Conservation (phyloP, 495 filamentous ascomycete species). For the Penicillium malachiteum region DNA sequence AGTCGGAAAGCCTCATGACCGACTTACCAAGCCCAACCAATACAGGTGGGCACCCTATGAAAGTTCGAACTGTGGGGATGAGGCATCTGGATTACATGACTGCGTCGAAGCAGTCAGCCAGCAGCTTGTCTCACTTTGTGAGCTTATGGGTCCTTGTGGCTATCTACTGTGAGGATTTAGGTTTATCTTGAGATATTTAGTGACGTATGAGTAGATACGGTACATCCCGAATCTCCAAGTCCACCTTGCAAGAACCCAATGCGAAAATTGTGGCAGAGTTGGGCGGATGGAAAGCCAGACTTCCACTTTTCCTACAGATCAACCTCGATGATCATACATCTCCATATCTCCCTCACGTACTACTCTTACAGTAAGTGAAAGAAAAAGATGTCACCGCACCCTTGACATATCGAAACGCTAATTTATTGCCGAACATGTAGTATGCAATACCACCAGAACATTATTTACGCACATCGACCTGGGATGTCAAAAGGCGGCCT, state of each 20-base stretch:
- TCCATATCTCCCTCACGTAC: slow-evolving; percentile 30
- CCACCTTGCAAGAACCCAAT: not conserved
- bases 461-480: slow-evolving; percentile 27
- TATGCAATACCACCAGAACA: slow-evolving; percentile 30
- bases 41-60: not conserved
- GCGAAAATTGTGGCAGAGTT: not conserved
- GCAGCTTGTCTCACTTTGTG: slow-evolving; percentile 27
- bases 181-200: not conserved
- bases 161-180: slow-evolving; percentile 19
- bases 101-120: slow-evolving; percentile 9
- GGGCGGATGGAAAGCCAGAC: slow-evolving; percentile 24
- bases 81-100: not conserved
- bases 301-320: slow-evolving; percentile 24
- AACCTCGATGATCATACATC: slow-evolving; percentile 15
- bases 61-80: not conserved
- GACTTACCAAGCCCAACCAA: not conserved
- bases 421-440: slow-evolving; percentile 5
- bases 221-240: not conserved
- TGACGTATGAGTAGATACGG: not conserved
- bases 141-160: slow-evolving; percentile 26
- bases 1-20: slow-evolving; percentile 15
- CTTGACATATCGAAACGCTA: not conserved
- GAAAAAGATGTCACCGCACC: not conserved
- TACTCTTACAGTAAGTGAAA: slow-evolving; percentile 31
- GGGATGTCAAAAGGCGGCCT: slow-evolving; percentile 22